A percentile compares a stretch with the other conserved stretches of the same genome.
Conservation (phyloP, 345 rosid species). For the Bruguiera sexangula region DNA sequence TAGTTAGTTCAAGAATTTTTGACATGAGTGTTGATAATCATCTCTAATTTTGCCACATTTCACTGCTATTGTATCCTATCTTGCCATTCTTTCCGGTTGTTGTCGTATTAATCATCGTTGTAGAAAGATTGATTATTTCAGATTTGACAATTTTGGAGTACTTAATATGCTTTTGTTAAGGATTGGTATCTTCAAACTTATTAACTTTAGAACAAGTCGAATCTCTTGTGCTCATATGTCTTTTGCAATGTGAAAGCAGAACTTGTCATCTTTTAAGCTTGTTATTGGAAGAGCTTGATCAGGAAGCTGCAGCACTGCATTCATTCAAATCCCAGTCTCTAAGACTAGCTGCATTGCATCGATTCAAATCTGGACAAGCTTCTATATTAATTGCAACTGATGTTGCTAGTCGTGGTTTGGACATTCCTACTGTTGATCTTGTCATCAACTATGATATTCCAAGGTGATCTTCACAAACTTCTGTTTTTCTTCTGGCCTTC, state of each 20-base stretch:
- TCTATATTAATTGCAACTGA: slow-evolving; percentile 82
- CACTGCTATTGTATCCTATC: no score
- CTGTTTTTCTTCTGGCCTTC: neutral
- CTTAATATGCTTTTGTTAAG: neutral
- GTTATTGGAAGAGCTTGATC: slow-evolving; percentile 82
- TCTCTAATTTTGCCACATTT: no score
- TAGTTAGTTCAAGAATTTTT: no score
- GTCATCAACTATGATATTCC: slow-evolving; percentile 92
- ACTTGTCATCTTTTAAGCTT: slow-evolving; percentile 73
- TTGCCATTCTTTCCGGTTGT: no score
- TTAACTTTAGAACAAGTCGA: neutral
- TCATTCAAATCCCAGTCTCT: slow-evolving; percentile 75
- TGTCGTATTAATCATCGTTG: no score
- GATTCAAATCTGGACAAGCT: slow-evolving; percentile 78
- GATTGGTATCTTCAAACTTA: neutral
- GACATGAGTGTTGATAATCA: no score
- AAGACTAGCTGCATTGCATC: slow-evolving; percentile 75
- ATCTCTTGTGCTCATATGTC: neutral
- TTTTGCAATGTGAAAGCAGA: slow-evolving; percentile 36
- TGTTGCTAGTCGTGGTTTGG: slow-evolving; percentile 96
- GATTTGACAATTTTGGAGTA: neutral
- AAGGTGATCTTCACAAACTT: slow-evolving; percentile 40
- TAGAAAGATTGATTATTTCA: no score
- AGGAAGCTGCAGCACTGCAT: slow-evolving; percentile 66
- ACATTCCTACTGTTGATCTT: slow-evolving; percentile 95